phyloP scores from a whole-genome alignment of 2,329 filamentous ascomycete species.

The Claviceps fusiformis region DNA sequence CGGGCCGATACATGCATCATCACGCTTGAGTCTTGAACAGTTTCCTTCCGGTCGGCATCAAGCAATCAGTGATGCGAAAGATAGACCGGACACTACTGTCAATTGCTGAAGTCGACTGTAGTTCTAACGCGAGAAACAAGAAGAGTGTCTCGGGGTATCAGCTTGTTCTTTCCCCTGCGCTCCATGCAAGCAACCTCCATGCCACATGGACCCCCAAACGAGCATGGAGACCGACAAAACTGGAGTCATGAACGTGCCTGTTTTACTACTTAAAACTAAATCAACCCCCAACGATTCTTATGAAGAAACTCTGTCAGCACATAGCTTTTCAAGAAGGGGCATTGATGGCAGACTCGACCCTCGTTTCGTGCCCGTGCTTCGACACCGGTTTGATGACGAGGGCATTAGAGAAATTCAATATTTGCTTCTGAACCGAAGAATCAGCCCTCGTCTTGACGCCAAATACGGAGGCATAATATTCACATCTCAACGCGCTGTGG shows the following conservation, averaged over 20 bases:
- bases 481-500: conserved; percentile 72
- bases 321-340: conserved; percentile 6
- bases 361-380: conserved; percentile 62
- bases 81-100: background rate
- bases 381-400: conserved; percentile 51
- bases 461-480: conserved; percentile 68
- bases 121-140: background rate
- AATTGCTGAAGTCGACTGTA: background rate
- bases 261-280: conserved; percentile 67
- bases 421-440: conserved; percentile 30
- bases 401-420: conserved; percentile 40
- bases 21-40: background rate
- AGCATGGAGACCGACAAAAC: background rate
- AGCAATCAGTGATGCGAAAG: background rate
- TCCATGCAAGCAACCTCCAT: background rate
- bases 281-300: conserved; percentile 61
- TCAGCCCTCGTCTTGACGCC: conserved; percentile 23
- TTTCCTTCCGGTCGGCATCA: background rate
- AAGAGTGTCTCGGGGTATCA: background rate
- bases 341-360: conserved; percentile 40
- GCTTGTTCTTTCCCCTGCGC: background rate
- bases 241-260: conserved; percentile 20
- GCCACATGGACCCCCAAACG: background rate
- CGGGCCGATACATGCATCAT: too few species aligned
- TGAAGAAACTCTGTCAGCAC: conserved; percentile 40